Conservation (phyloP, 768 basidiomycete genomes). For the Lactifluus pinguis region DNA sequence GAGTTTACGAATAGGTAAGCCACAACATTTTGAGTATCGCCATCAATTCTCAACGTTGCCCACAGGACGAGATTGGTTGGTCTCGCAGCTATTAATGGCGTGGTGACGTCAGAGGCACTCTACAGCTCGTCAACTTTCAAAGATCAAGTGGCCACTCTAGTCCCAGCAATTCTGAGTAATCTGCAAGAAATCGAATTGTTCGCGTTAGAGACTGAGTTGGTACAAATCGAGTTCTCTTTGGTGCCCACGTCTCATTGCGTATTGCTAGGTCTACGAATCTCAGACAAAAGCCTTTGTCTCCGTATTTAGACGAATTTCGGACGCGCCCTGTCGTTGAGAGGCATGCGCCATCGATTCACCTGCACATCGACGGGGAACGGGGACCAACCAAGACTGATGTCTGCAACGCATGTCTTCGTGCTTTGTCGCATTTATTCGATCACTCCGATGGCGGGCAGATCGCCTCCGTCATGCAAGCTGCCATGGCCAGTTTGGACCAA, state of each 20-base stretch:
- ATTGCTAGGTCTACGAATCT: conserved; percentile 44
- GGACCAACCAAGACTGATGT: conserved; percentile 73
- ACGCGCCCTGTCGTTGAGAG: conserved; percentile 70
- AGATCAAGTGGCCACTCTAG: conserved; percentile 58
- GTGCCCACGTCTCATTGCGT: conserved; percentile 9
- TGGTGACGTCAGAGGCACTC: conserved; percentile 75
- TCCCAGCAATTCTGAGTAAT: conserved; percentile 61
- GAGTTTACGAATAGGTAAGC: conserved; percentile 69
- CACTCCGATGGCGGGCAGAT: conserved; percentile 75
- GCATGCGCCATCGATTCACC: conserved; percentile 81
- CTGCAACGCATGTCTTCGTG: conserved; percentile 61
- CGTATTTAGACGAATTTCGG: conserved; percentile 79
- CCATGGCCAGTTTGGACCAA: conserved; percentile 58
- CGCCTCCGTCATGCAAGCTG: conserved; percentile 59
- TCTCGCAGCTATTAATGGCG: conserved; percentile 71
- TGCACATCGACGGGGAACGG: conserved; percentile 81
- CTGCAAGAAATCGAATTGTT: conserved; percentile 53
- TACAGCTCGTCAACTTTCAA: conserved; percentile 67
- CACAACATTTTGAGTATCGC: not conserved
- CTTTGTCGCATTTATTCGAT: conserved; percentile 59
- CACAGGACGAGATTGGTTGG: conserved; percentile 76
- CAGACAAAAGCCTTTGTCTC: conserved; percentile 62
- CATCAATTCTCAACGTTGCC: not conserved
- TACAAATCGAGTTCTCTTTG: conserved; percentile 5
- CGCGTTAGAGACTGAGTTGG: conserved; percentile 63